Base-by-base conservation (phyloP, 2,329 filamentous ascomycete species). In the Trichoderma asperellum region DNA sequence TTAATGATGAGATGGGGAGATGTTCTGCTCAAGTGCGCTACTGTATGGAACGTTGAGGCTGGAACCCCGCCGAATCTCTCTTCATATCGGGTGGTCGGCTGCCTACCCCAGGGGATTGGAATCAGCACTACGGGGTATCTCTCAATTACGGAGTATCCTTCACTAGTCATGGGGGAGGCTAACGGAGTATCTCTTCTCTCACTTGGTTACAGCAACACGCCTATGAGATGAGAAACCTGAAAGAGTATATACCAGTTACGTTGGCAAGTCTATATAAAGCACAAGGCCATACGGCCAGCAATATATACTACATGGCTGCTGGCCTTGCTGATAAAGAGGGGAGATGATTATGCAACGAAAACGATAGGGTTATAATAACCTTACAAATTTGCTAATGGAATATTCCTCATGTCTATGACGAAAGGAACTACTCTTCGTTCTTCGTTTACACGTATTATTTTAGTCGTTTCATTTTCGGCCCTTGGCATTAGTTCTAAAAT, bases 101-200 rank as follows among this genome's bases (percentile, higher is more conserved):
- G 27, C 57, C 24, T 59, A 40, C 57, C 57, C 57, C 57, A 40
- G 56, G 57, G 21, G 21, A 6, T 29, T 27, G 34, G 40, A 16
- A 24, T 59, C 21, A 59, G 57, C 57, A 27, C 35, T 59, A 59
- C 57, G 35, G 57, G 12, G 56, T 59, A 59, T 59, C 56, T 40
- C 56, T 59, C 57, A 24, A 24, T 4, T n/a, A 40, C 57, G 57
- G 57, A 40, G 57, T 59, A 40, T 59, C 24, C 24, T 24, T 24
- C 24, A 24, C 24, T 3, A 24, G 24, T 24, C 24, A 24, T 24
- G 24, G 24, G 24, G 24, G 24, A 24, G 11, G 11, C 47, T 24
- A 49, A 49, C 47, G 47, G 47, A 49, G 47, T 49, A 49, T 49
- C 47, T 49, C 47, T 43, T 12, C n/a, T 47, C 18, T 11, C n/a